These are phyloP conservation scores for Botrytis pseudocinerea DNA, from an alignment of 2,329 filamentous ascomycete genomes.

Conservation along the genomic window DNA sequence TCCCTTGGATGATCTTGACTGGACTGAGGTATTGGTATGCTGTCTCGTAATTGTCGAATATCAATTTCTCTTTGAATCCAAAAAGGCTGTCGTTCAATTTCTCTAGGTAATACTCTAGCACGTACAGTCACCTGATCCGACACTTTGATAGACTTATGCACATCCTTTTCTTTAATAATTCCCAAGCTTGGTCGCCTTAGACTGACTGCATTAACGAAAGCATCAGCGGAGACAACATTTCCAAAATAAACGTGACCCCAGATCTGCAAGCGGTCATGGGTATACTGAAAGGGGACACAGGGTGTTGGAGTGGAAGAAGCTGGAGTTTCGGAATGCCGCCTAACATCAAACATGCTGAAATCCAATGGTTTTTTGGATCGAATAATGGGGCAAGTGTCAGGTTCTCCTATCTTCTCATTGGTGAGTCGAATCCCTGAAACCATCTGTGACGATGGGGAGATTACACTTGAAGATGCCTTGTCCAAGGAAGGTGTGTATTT, in stretches of 20 bases:
- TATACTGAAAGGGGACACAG: conserved; percentile 34
- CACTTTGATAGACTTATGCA: not conserved
- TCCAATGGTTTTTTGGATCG: not conserved
- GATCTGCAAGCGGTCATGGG: conserved; percentile 44
- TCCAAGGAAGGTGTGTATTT: not conserved
- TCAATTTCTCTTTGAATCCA: conserved; percentile 53
- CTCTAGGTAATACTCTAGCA: conserved; percentile 47
- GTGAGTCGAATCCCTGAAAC: not conserved
- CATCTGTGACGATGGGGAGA: not conserved
- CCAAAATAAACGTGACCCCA: conserved; percentile 48
- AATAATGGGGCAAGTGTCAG: not conserved
- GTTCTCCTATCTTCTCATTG: not conserved
- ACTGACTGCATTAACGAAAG: conserved; percentile 48
- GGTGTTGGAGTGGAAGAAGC: not conserved
- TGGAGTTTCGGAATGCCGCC: not conserved
- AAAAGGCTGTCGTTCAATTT: conserved; percentile 47
- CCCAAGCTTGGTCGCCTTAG: conserved; percentile 42
- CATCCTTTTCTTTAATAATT: conserved; percentile 12
- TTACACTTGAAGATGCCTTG: not conserved
- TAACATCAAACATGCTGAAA: not conserved
- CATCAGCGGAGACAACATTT: conserved; percentile 47
- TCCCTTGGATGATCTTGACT: not conserved
- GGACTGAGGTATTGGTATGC: conserved; percentile 40
- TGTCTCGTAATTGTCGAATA: conserved; percentile 49
- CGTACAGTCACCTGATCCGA: conserved; percentile 43